A percentile compares a stretch with the other conserved stretches of the same genome.
Conservation (phyloP, 2,329 filamentous ascomycete genomes). For the Plenodomus biglobosus region DNA sequence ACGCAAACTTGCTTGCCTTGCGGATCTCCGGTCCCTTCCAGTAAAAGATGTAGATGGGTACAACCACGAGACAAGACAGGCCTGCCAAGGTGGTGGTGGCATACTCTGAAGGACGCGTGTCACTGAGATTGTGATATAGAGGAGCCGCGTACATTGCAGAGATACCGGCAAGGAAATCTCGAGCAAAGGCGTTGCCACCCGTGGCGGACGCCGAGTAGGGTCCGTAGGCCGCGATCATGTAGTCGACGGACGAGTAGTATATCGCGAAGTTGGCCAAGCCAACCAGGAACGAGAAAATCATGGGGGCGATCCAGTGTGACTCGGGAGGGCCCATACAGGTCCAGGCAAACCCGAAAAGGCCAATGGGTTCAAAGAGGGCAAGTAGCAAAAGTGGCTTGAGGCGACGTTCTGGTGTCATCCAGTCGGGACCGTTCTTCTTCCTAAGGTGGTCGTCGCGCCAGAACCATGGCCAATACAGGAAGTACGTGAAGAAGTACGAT, state of each 20-base stretch:
- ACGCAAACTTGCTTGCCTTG: constrained; percentile 55
- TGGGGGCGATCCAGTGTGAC: constrained; percentile 67
- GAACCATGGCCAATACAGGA: constrained; percentile 58
- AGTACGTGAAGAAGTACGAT: constrained; percentile 65
- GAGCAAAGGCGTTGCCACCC: constrained; percentile 72
- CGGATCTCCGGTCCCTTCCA: constrained; percentile 58
- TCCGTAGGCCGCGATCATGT: constrained; percentile 74
- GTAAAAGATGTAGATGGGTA: constrained; percentile 49
- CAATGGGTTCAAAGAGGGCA: constrained; percentile 63
- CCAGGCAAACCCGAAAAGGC: constrained; percentile 70
- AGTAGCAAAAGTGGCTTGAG: constrained; percentile 65
- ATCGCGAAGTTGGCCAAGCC: constrained; percentile 70
- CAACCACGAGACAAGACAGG: constrained; percentile 49
- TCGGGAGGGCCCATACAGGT: constrained; percentile 62
- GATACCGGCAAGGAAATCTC: constrained; percentile 72
- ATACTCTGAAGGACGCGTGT: constrained; percentile 49
- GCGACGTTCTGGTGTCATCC: constrained; percentile 61
- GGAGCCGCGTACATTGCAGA: constrained; percentile 68
- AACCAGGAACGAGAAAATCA: constrained; percentile 66
- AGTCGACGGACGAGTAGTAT: constrained; percentile 76
- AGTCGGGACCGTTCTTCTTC: constrained; percentile 43
- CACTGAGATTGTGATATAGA: constrained; percentile 46
- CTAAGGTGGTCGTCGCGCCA: constrained; percentile 45
- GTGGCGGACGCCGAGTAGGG: constrained; percentile 73
- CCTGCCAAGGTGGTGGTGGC: constrained; percentile 58